These are phyloP conservation scores for Galerina sulciceps DNA, from an alignment of 768 basidiomycete species.

Conservation along the genomic window DNA sequence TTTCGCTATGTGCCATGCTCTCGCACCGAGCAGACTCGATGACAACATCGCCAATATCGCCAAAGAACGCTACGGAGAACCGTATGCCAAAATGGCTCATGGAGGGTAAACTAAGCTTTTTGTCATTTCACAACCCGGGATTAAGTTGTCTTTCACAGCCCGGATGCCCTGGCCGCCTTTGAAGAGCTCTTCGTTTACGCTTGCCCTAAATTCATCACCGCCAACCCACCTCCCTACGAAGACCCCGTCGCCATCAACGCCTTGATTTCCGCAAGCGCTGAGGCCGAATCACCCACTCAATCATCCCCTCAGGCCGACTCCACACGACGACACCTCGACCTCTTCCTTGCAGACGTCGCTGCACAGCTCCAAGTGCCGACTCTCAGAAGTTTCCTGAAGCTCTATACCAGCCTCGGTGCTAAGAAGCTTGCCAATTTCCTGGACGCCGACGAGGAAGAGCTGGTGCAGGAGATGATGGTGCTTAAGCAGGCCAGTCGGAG, in stretches of 20 bases:
- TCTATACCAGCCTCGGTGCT: constrained; percentile 93
- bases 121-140: not conserved
- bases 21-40: constrained; percentile 91
- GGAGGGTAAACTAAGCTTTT: constrained; percentile 53
- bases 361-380: constrained; percentile 82
- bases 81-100: constrained; percentile 82
- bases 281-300: constrained; percentile 36
- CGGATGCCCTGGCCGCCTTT: constrained; percentile 72
- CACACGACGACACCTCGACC: constrained; percentile 78
- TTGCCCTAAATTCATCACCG: constrained; percentile 95
- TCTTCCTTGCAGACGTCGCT: constrained; percentile 84
- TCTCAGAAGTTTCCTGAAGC: constrained; percentile 88
- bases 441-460: constrained; percentile 90
- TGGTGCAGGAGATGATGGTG: constrained; percentile 96
- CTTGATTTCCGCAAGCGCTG: constrained; percentile 44
- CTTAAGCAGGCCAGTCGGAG: constrained; percentile 89
- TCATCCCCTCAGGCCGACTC: constrained; percentile 59
- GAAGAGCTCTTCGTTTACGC: constrained; percentile 94
- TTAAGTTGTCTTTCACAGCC: not conserved
- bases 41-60: constrained; percentile 94
- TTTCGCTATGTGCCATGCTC: constrained; percentile 90
- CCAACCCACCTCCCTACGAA: constrained; percentile 94
- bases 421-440: constrained; percentile 92
- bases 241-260: constrained; percentile 64
- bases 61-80: constrained; percentile 93